Evolutionary conservation across 1,284 basidiomycete species (phyloP).

Genomic region (Rhodotorula sp.): DNA sequence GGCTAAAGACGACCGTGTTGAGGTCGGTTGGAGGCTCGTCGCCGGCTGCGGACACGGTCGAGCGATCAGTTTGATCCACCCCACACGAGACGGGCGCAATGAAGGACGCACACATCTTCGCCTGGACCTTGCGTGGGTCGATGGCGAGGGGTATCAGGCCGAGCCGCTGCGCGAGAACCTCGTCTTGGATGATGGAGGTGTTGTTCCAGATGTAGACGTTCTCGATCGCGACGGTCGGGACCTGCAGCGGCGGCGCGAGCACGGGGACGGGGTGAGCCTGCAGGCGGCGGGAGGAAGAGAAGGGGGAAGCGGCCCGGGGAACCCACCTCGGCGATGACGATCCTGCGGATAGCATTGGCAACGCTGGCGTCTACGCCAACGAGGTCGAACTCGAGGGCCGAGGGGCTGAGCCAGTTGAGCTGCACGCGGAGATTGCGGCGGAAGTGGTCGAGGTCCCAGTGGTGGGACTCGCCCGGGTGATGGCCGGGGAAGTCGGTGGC

Average conservation of each 20-base stretch:
- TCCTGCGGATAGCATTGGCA: slow-evolving; percentile 89
- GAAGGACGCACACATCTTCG: slow-evolving; percentile 50
- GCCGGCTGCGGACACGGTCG: slow-evolving; percentile 26
- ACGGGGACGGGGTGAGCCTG: neutral
- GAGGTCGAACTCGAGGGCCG: slow-evolving; percentile 89
- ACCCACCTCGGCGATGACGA: slow-evolving; percentile 87
- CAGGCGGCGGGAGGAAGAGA: neutral
- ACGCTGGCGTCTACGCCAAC: slow-evolving; percentile 95
- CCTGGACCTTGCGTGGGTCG: slow-evolving; percentile 66
- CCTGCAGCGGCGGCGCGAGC: slow-evolving; percentile 55
- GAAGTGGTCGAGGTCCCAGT: slow-evolving; percentile 77
- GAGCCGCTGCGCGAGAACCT: slow-evolving; percentile 86
- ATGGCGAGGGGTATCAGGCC: slow-evolving; percentile 88
- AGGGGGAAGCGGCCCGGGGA: neutral
- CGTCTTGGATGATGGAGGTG: slow-evolving; percentile 91
- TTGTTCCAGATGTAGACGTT: slow-evolving; percentile 94
- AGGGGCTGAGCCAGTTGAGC: slow-evolving; percentile 74
- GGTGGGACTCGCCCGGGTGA: slow-evolving; percentile 76
- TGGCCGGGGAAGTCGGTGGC: slow-evolving; percentile 86
- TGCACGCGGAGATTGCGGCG: slow-evolving; percentile 73
- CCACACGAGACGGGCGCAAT: no score
- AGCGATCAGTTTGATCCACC: neutral
- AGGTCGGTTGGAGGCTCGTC: slow-evolving; percentile 74
- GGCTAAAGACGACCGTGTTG: slow-evolving; percentile 87
- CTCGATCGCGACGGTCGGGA: slow-evolving; percentile 91